phyloP scores from a whole-genome alignment of 2,329 filamentous ascomycete species.

The Epichloe typhina region DNA sequence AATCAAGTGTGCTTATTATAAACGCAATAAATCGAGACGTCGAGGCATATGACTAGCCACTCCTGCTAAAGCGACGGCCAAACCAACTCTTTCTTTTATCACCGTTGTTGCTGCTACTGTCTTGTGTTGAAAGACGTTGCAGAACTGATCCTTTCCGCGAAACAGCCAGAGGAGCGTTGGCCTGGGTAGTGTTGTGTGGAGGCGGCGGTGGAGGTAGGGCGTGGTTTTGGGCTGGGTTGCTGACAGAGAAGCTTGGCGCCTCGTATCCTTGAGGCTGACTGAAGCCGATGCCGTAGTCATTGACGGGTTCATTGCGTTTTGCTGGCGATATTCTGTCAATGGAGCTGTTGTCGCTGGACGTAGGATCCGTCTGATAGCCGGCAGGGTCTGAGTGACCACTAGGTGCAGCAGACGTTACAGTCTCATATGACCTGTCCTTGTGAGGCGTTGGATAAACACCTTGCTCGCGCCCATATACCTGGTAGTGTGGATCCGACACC shows the following conservation, averaged over 20 bases:
- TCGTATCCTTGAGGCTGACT: constrained; percentile 30
- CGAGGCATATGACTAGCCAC: constrained; percentile 2
- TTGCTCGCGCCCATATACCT: constrained; percentile 25
- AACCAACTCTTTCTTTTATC: constrained; percentile 91
- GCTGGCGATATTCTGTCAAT: constrained; percentile 57
- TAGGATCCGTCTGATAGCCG: constrained; percentile 72
- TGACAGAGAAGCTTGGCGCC: constrained; percentile 25
- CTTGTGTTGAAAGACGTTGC: constrained; percentile 1
- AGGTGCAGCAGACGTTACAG: constrained; percentile 63
- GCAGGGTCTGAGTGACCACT: constrained; percentile 64
- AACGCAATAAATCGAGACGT: background rate
- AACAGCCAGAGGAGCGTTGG: constrained; percentile 11
- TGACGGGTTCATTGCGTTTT: constrained; percentile 39
- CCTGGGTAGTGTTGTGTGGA: constrained; percentile 5
- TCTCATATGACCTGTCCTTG: constrained; percentile 77
- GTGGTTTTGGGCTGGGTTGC: constrained; percentile 12
- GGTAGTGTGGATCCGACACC: constrained; percentile 33
- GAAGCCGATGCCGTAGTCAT: constrained; percentile 53
- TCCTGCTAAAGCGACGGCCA: constrained; percentile 64
- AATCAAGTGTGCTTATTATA: background rate
- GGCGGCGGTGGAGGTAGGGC: constrained; percentile 14
- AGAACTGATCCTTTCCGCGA: constrained; percentile 17
- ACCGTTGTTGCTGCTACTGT: constrained; percentile 6
- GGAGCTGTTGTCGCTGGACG: constrained; percentile 84
- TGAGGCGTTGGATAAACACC: constrained; percentile 40